Percentiles rank a stretch among this genome's conserved stretches.
phyloP scores from a whole-genome alignment of 2,329 filamentous ascomycete species.

The Phyllosticta citriasiana region DNA sequence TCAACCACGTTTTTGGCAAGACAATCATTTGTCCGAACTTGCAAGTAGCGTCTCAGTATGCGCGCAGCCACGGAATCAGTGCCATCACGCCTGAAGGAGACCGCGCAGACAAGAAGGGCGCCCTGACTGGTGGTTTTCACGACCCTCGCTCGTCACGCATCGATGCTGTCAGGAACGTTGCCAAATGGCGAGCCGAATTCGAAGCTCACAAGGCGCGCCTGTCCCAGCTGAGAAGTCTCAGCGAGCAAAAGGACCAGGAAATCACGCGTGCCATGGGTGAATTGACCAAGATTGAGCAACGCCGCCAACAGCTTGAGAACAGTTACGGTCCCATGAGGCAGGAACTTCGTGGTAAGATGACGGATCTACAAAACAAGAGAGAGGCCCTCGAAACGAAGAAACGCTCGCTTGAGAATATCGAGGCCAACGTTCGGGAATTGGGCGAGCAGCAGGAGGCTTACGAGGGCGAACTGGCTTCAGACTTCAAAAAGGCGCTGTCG shows the following conservation, averaged over 20 bases:
- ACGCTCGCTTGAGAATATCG: constrained; percentile 55
- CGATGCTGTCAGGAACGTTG: constrained; percentile 68
- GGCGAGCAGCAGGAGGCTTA: constrained; percentile 66
- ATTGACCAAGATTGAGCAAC: constrained; percentile 71
- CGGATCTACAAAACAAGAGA: constrained; percentile 61
- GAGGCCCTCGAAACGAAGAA: constrained; percentile 66
- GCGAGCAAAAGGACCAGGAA: constrained; percentile 75
- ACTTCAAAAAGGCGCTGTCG: constrained; percentile 86
- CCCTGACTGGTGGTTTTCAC: constrained; percentile 88
- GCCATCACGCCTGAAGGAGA: constrained; percentile 94
- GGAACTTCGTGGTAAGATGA: constrained; percentile 66
- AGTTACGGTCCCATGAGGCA: constrained; percentile 71
- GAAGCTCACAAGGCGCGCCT: constrained; percentile 57
- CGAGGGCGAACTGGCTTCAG: constrained; percentile 69
- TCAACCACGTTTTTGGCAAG: constrained; percentile 91
- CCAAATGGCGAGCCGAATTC: constrained; percentile 63
- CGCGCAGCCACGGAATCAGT: constrained; percentile 80
- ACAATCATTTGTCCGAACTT: constrained; percentile 90
- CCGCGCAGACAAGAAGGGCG: constrained; percentile 88
- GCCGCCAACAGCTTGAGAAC: constrained; percentile 65
- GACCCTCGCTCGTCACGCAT: constrained; percentile 78
- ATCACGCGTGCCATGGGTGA: constrained; percentile 81
- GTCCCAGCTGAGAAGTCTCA: constrained; percentile 55
- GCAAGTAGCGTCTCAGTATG: constrained; percentile 79
- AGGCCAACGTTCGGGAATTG: constrained; percentile 46